Evolutionary conservation across 192 early-diverging fungal species (phyloP).

Genomic region (Irineochytrium annulatum): DNA sequence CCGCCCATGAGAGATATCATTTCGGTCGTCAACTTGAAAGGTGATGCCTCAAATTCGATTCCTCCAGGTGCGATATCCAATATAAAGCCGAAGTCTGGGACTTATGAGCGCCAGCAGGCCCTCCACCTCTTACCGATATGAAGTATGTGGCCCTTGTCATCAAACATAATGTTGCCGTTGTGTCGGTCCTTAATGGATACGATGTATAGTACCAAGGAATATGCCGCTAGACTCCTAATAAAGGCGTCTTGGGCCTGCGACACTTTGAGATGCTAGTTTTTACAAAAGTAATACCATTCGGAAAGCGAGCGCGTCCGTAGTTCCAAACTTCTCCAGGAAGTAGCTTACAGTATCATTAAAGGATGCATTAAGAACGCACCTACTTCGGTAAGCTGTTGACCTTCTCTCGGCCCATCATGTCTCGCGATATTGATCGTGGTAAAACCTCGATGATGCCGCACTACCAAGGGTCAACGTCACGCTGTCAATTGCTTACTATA

Average conservation of each 20-base stretch:
- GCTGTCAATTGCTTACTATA: slow-evolving; percentile 15
- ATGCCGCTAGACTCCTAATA: slow-evolving; percentile 91
- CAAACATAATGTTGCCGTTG: slow-evolving; percentile 99
- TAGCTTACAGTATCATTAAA: slow-evolving; percentile 45
- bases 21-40: slow-evolving; percentile 97
- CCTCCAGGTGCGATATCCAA: slow-evolving; percentile 98
- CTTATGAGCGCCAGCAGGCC: not conserved
- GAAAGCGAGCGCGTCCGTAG: slow-evolving; percentile 82
- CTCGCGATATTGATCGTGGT: slow-evolving; percentile 92
- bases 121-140: slow-evolving; percentile 71
- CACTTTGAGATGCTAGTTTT: not conserved
- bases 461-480: slow-evolving; percentile 25
- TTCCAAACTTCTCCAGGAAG: slow-evolving; percentile 88
- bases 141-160: slow-evolving; percentile 90
- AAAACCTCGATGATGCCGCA: slow-evolving; percentile 99
- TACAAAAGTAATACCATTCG: slow-evolving; percentile 49
- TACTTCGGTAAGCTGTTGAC: slow-evolving; percentile 92
- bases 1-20: slow-evolving; percentile 97
- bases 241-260: slow-evolving; percentile 92
- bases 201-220: slow-evolving; percentile 90
- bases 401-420: slow-evolving; percentile 97
- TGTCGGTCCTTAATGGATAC: slow-evolving; percentile 98
- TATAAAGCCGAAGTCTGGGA: slow-evolving; percentile 94
- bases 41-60: slow-evolving; percentile 89
- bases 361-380: not conserved